These are phyloP conservation scores for Biscogniauxia marginata DNA, from an alignment of 2,329 filamentous ascomycete species.

Conservation along the genomic window DNA sequence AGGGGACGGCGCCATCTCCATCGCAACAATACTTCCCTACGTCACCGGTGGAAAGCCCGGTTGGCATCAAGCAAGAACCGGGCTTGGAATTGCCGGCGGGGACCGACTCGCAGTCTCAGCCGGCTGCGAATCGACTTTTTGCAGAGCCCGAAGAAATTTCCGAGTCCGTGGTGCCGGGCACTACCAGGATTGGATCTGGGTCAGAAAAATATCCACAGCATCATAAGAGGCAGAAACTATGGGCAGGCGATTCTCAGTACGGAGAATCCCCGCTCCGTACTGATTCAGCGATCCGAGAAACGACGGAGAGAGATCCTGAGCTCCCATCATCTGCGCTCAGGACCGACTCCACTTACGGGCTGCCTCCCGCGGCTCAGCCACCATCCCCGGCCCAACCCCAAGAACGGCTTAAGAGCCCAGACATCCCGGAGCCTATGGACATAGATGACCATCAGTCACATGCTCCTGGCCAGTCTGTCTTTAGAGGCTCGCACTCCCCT, in stretches of 20 bases:
- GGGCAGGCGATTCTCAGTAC: slow-evolving; percentile 23
- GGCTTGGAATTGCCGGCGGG: slow-evolving; percentile 13
- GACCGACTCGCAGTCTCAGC: slow-evolving; percentile 7
- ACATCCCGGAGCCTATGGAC: slow-evolving; percentile 35
- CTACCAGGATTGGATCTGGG: slow-evolving; percentile 5
- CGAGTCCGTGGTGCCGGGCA: slow-evolving; percentile 11
- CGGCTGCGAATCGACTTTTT: slow-evolving; percentile 15
- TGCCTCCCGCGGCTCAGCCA: slow-evolving; percentile 31
- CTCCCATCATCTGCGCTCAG: slow-evolving; percentile 29
- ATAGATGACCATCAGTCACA: slow-evolving; percentile 23
- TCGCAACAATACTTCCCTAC: slow-evolving; percentile 22
- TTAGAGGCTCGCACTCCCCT: slow-evolving; percentile 31
- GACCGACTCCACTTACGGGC: slow-evolving; percentile 27
- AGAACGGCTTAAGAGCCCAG: slow-evolving; percentile 35
- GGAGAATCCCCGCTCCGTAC: slow-evolving; percentile 20
- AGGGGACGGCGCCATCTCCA: slow-evolving; percentile 17
- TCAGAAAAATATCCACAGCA: slow-evolving; percentile 16
- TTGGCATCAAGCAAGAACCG: slow-evolving; percentile 22
- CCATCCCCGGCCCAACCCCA: slow-evolving; percentile 24
- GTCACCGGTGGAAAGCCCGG: slow-evolving; percentile 18
- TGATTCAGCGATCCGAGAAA: slow-evolving; percentile 26
- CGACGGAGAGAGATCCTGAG: slow-evolving; percentile 28
- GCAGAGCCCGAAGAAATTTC: slow-evolving; percentile 29
- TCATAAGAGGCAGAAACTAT: slow-evolving; percentile 17
- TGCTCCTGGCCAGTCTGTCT: slow-evolving; percentile 22